These are phyloP conservation scores for Citrus hindsii DNA, from an alignment of 345 rosid species.

Conservation along the genomic window DNA sequence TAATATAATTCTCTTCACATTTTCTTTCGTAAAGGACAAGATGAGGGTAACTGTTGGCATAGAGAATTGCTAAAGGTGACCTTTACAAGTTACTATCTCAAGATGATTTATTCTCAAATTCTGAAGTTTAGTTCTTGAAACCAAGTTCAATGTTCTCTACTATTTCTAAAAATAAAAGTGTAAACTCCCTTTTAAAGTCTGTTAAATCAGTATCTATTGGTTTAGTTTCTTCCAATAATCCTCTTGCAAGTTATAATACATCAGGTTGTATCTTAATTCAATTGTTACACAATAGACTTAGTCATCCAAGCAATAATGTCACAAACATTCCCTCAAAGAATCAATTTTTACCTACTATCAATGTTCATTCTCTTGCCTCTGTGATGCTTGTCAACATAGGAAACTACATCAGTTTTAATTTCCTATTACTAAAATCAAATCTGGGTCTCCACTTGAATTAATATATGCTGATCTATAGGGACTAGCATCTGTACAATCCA, in stretches of 20 bases:
- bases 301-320: neutral
- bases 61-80: neutral
- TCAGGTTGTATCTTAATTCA: too few relatives aligned
- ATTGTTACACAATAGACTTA: neutral
- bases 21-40: neutral
- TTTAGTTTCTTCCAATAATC: too few relatives aligned
- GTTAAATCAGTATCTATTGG: too few relatives aligned
- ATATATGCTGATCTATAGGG: neutral
- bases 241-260: too few relatives aligned
- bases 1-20: neutral
- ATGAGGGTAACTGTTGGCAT: neutral
- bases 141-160: neutral
- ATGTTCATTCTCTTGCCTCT: neutral
- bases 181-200: too few relatives aligned
- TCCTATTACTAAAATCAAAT: neutral
- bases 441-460: neutral
- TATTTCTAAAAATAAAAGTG: neutral
- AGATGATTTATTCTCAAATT: neutral
- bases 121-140: too few relatives aligned
- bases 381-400: neutral
- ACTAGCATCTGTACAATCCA: neutral
- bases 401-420: neutral
- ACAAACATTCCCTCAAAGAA: neutral
- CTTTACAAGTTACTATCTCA: neutral
- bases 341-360: neutral